Conservation (phyloP, 495 filamentous ascomycete species). For the Peziza echinospora region DNA sequence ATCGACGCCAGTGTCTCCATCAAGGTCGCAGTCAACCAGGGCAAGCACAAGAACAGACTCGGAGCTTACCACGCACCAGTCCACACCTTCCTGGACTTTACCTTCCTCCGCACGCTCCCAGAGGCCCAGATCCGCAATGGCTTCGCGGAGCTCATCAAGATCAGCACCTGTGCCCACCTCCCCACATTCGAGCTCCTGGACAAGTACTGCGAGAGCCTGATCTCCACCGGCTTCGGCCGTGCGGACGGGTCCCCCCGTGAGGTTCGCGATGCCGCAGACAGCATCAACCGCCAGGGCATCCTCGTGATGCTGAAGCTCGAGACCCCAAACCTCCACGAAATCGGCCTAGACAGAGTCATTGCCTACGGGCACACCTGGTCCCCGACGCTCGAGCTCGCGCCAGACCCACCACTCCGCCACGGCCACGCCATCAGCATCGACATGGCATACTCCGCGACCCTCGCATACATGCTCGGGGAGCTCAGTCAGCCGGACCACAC, state of each 20-base stretch:
- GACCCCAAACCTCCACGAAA: constrained; percentile 41
- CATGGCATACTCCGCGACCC: constrained; percentile 43
- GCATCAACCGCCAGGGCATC: constrained; percentile 37
- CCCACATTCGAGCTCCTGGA: constrained; percentile 38
- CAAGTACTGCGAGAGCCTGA: constrained; percentile 36
- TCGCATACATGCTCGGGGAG: constrained; percentile 31
- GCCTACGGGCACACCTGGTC: constrained; percentile 51
- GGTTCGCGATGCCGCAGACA: constrained; percentile 32
- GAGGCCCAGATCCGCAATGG: constrained; percentile 40
- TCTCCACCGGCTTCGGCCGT: constrained; percentile 34
- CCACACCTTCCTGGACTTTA: constrained; percentile 44
- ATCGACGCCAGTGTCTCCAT: constrained; percentile 46
- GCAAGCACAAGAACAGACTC: constrained; percentile 42
- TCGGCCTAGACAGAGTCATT: constrained; percentile 39
- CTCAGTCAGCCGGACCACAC: constrained; percentile 31
- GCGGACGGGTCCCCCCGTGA: constrained; percentile 26
- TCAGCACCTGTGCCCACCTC: constrained; percentile 39
- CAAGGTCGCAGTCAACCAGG: constrained; percentile 45
- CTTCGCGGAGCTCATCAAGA: constrained; percentile 46
- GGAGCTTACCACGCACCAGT: constrained; percentile 45
- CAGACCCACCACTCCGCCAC: constrained; percentile 37
- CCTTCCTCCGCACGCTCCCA: constrained; percentile 37
- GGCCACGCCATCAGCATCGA: constrained; percentile 46
- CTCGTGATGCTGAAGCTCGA: constrained; percentile 42
- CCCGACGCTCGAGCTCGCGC: constrained; percentile 38